These are phyloP conservation scores for Hypoxylon sp. DNA, from an alignment of 2,329 filamentous ascomycete species.

Conservation along the genomic window DNA sequence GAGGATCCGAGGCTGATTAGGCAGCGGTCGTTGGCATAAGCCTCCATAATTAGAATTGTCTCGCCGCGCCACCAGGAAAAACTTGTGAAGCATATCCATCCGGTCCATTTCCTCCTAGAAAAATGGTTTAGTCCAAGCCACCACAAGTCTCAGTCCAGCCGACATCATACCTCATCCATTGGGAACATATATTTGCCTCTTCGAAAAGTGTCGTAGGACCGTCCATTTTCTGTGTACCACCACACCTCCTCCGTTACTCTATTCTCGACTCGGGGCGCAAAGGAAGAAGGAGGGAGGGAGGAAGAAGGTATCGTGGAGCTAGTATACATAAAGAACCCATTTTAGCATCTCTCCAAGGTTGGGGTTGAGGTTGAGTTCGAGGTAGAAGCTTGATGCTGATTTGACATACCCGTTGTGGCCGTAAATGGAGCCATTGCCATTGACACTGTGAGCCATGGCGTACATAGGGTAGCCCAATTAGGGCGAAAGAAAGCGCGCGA, in stretches of 20 bases:
- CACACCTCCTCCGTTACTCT: constrained; percentile 37
- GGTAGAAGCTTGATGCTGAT: neutral
- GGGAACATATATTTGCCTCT: constrained; percentile 78
- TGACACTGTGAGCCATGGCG: constrained; percentile 39
- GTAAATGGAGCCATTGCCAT: constrained; percentile 37
- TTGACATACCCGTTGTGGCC: constrained; percentile 34
- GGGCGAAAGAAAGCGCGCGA: constrained; percentile 26
- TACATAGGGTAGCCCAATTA: constrained; percentile 26
- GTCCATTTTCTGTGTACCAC: constrained; percentile 69
- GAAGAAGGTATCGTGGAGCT: constrained; percentile 23
- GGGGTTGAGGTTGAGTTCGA: constrained; percentile 1
- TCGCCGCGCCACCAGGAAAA: constrained; percentile 72
- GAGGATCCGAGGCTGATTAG: constrained; percentile 56
- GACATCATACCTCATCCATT: constrained; percentile 72
- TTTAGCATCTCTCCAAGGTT: constrained; percentile 17
- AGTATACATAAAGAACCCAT: constrained; percentile 5
- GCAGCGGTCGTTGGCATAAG: constrained; percentile 49
- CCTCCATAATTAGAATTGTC: constrained; percentile 42
- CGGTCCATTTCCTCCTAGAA: constrained; percentile 75
- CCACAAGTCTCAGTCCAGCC: neutral
- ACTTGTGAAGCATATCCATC: constrained; percentile 82
- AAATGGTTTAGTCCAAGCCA: constrained; percentile 21
- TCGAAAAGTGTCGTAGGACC: constrained; percentile 73
- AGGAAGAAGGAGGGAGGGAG: constrained; percentile 20
- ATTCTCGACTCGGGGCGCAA: constrained; percentile 25